Evolutionary conservation across 208 protist species (phyloP), one percentile per base, ranked within the genome.

Genomic region (Trypanosoma boissoni): DNA sequence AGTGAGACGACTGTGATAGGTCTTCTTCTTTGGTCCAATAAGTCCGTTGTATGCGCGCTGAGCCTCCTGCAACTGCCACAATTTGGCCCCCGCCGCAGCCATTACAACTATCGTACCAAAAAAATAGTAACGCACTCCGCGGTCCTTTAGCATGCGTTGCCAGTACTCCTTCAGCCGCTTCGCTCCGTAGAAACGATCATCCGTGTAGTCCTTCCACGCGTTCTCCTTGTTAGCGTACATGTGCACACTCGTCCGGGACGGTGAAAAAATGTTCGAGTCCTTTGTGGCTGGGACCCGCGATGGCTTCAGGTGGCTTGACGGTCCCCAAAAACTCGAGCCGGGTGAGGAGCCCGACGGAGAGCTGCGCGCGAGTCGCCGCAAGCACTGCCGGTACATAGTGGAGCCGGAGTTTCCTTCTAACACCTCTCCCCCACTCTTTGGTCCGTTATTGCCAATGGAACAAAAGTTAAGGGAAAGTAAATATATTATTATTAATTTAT

Each of bases 221-320:
- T 86, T 87, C 53, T 92, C 84, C 72, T 92, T 95, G 68, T 89
- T 91, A 3, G 88, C 84, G 64, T 92, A 95, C 74, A 95, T 69
- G 70, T 95, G 85, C 43, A 91, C 68, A n/a, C 54, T 71, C 21
- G 68, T 63, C 7, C 28, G 49, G 37, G 42, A 56, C 5, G 36
- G 63, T 14, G 55, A 55, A 32, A 69, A 62, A 3, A 69, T 23
- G n/a, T 42, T 24, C 3, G 2, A 46, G 28, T 52, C 18, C 42
- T 7, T 28, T 2, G 14, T 36, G 2, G 10, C 4, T 7, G 27
- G 0, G 31, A 31, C 4, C 21, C 21, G 28, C 28, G 26, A 0
- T 0, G 23, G 20, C 27, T 36, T 5, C 39, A 18, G 6, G 6
- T 20, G 41, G 3, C 28, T 20, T 27, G 34, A 49, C 4, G 21